phyloP scores from a whole-genome alignment of 345 rosid genomes.

The Lagerstroemia speciosa region DNA sequence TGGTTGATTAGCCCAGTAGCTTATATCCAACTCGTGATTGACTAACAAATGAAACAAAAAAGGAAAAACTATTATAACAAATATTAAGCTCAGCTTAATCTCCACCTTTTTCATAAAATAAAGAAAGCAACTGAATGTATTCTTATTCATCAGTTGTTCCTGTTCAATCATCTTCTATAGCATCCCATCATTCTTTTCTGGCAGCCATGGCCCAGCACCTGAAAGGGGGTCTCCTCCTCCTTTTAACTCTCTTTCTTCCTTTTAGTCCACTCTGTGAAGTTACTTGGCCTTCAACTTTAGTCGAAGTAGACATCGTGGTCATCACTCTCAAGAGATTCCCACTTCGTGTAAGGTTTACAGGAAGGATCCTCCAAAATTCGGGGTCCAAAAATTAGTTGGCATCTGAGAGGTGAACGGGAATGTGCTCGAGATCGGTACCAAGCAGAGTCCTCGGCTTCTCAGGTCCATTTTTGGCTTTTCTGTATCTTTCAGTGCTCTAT shows the following conservation, averaged over 20 bases:
- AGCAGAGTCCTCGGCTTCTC: slow-evolving; percentile 71
- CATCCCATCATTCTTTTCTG: not conserved
- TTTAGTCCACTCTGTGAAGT: not conserved
- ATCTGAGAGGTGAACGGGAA: slow-evolving; percentile 63
- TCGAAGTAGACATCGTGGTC: not conserved
- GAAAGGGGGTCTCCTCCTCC: not conserved
- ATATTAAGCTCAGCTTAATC: not conserved
- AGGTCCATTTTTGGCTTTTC: slow-evolving; percentile 50
- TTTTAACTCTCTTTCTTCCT: not conserved
- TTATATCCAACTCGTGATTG: no score
- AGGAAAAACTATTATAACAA: no score
- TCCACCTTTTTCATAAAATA: slow-evolving; percentile 5
- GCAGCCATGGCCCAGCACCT: slow-evolving; percentile 1
- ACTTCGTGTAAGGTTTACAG: slow-evolving; percentile 17
- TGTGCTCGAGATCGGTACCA: slow-evolving; percentile 72
- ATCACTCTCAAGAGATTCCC: not conserved
- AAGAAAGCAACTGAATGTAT: not conserved
- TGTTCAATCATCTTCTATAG: not conserved
- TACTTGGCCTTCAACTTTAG: not conserved
- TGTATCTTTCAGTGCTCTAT: slow-evolving; percentile 17
- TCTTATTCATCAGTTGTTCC: not conserved
- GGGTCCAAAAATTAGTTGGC: slow-evolving; percentile 60
- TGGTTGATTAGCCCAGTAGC: no score
- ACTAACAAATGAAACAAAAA: no score
- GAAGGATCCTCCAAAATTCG: slow-evolving; percentile 65